Evolutionary conservation across 192 early-diverging fungal genomes (phyloP), one percentile per base, ranked within the genome.

Genomic region (Mortierella antarctica): DNA sequence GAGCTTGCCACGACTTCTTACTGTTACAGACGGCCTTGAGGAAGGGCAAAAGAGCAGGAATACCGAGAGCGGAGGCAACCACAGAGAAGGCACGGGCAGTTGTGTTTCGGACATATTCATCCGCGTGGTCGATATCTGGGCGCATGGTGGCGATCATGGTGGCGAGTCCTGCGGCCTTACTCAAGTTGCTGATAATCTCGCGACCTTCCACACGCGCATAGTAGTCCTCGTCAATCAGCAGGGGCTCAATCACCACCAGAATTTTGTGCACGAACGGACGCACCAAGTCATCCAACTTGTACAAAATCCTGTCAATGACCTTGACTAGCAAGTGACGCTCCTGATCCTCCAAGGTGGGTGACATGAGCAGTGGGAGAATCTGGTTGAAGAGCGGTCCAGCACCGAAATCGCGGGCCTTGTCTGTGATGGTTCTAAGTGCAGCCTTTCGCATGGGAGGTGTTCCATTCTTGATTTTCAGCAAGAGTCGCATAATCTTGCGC

Each of bases 141-240:
- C 97, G 93, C 98, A 99, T 96, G 11, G 96, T 96, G 23, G 97
- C 91, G 69, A 99, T 97, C 98, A 99, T 99, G 42, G 96, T 96
- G 7, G 96, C 92, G 56, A 99, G 85, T 53, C 98, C 98, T 0
- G 96, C 98, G 7, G 98, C 98, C 77, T 99, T 99, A 77, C 91
- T 92, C 50, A 99, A 86, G 85, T 99, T 99, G 81, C 91, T 93
- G 82, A 99, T 98, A 79, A 99, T 97, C 74, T 99, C 97, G 62
- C 97, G 92, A 50, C 96, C 97, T 88, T 99, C 98, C 8, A 95
- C 92, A 73, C 97, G 92, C 31, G 97, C 96, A 79, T 97, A 99
- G 71, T 98, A 97, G 84, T 99, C 97, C 75, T 94, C 94, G 68
- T 99, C 97, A 73, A 99, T 98, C 59, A 99, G 83, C 71, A 99